Conservation (phyloP, 441 rosid species). For the Metrosideros polymorpha region DNA sequence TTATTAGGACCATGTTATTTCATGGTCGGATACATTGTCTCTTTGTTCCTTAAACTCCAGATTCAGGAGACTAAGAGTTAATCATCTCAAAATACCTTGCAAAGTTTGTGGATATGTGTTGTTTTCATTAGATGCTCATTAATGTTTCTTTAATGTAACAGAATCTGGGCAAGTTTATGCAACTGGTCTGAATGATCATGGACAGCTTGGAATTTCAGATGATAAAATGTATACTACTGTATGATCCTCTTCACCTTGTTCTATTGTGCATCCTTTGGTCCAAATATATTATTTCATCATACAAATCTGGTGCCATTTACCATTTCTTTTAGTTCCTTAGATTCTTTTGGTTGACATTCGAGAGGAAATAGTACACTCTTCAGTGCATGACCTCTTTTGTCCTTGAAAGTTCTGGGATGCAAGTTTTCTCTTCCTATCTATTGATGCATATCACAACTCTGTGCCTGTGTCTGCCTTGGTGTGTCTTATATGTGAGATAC, state of each 20-base stretch:
- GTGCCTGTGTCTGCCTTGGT: not conserved
- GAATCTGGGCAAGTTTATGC: conserved; percentile 80
- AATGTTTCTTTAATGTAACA: conserved; percentile 20
- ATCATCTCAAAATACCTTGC: not conserved
- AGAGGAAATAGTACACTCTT: not conserved
- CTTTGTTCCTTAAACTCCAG: not conserved
- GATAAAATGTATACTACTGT: conserved; percentile 40
- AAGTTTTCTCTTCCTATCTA: not conserved
- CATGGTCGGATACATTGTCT: not conserved
- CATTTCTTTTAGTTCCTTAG: not conserved
- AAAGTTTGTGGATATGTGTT: not conserved
- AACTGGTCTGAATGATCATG: conserved; percentile 85
- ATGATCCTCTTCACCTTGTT: conserved; percentile 11
- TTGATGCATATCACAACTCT: not conserved
- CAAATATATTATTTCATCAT: not conserved
- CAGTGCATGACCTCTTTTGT: not conserved
- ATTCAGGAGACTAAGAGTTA: not conserved
- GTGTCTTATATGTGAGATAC: not conserved
- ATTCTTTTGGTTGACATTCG: not conserved
- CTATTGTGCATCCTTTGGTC: not conserved
- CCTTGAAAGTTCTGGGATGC: not conserved
- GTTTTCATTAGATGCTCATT: conserved; percentile 9
- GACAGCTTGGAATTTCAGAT: conserved; percentile 68
- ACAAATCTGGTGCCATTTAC: not conserved
- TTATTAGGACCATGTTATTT: too few relatives aligned